These are phyloP conservation scores for Phoenix roebelenii DNA, from an alignment of 176 grass and related monocot genomes.

Conservation along the genomic window DNA sequence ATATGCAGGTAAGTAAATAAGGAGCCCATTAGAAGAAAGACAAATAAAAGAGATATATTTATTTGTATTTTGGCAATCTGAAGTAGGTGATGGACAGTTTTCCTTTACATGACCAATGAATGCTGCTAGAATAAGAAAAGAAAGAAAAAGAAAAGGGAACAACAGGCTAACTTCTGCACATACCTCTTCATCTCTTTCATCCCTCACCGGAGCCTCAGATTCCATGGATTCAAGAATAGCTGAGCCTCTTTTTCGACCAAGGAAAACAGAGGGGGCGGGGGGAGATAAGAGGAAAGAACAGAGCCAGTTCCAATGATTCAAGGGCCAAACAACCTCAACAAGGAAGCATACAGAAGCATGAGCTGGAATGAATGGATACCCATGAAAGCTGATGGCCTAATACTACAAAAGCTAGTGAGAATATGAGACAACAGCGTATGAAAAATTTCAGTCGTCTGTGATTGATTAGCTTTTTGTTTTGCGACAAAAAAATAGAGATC, in stretches of 20 bases:
- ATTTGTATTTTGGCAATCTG: too few species aligned
- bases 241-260: background rate
- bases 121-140: background rate
- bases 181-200: slow-evolving; percentile 2
- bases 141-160: background rate
- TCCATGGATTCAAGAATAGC: background rate
- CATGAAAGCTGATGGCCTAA: background rate
- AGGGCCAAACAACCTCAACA: background rate
- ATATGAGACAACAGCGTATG: background rate
- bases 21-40: too few species aligned
- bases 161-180: background rate
- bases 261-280: background rate
- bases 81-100: too few species aligned
- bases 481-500: background rate
- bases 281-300: background rate
- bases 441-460: background rate
- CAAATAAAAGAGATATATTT: too few species aligned
- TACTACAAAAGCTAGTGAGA: background rate
- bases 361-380: slow-evolving; percentile 10
- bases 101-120: background rate
- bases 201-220: slow-evolving; percentile 3
- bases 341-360: slow-evolving; percentile 9
- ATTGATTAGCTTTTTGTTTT: background rate
- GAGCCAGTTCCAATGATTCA: background rate
- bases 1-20: too few species aligned